These are phyloP conservation scores for Fulvia fulva DNA, from an alignment of 2,329 filamentous ascomycete species.

Conservation along the genomic window DNA sequence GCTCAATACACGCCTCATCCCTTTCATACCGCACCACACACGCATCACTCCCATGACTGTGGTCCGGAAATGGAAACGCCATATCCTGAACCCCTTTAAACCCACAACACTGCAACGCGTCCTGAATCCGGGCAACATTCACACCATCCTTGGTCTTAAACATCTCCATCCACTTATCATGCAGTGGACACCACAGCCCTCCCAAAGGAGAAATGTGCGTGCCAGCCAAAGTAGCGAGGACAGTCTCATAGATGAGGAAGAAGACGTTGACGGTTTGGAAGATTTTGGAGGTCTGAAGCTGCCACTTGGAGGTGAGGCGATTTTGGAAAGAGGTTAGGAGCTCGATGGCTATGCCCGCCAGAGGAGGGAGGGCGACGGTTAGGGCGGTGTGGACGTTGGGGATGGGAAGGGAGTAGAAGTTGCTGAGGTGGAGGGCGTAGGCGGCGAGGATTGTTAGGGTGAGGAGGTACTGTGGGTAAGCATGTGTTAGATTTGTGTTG, in stretches of 20 bases:
- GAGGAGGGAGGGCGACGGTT: conserved; percentile 40
- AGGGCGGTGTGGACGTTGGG: conserved; percentile 40
- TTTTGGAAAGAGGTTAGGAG: conserved; percentile 35
- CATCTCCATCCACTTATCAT: conserved; percentile 53
- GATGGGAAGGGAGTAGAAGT: conserved; percentile 40
- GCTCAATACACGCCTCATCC: conserved; percentile 46
- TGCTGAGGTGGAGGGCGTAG: conserved; percentile 32
- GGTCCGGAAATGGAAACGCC: conserved; percentile 58
- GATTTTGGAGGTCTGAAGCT: conserved; percentile 29
- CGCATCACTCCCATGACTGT: conserved; percentile 29
- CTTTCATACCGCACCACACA: conserved; percentile 50
- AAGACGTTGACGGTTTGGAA: conserved; percentile 36
- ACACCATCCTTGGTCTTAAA: conserved; percentile 50
- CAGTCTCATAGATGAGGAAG: conserved; percentile 39
- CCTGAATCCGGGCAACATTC: conserved; percentile 59
- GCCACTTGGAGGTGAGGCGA: conserved; percentile 25
- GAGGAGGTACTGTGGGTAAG: conserved; percentile 37
- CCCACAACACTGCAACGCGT: conserved; percentile 64
- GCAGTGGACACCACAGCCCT: conserved; percentile 52
- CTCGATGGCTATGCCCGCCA: conserved; percentile 43
- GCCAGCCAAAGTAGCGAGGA: conserved; percentile 44
- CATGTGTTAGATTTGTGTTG: neutral
- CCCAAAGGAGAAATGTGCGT: conserved; percentile 40
- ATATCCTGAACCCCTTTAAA: conserved; percentile 55
- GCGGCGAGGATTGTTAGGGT: conserved; percentile 39